Evolutionary conservation across 108 stramenopile genomes (phyloP).

Genomic region (Nannochloropsis granulata): DNA sequence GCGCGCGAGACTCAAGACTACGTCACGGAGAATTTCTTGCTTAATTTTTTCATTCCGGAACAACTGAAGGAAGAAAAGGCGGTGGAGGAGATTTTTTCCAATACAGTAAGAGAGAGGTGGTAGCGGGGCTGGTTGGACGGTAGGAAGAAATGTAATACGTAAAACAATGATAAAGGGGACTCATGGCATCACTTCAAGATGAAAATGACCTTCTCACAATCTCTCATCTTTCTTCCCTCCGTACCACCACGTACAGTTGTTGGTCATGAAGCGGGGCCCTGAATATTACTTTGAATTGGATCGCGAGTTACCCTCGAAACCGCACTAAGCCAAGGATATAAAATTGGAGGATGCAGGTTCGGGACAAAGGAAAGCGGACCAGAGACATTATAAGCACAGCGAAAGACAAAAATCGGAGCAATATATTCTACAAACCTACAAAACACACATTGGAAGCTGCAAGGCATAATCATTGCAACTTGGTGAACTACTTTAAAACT

Average conservation of each 20-base stretch:
- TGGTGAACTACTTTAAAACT: too few relatives aligned
- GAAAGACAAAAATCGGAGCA: too few relatives aligned
- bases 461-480: too few relatives aligned
- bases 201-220: too few relatives aligned
- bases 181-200: too few relatives aligned
- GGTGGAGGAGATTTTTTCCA: background rate
- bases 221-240: too few relatives aligned
- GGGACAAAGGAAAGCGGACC: background rate
- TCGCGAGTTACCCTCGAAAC: background rate
- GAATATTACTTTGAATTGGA: background rate
- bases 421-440: too few relatives aligned
- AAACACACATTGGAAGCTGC: too few relatives aligned
- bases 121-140: background rate
- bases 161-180: too few relatives aligned
- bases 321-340: background rate
- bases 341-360: background rate
- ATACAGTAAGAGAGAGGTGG: background rate
- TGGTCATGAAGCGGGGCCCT: background rate
- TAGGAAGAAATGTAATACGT: background rate
- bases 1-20: background rate
- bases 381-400: too few relatives aligned
- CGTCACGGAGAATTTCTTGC: background rate
- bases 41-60: background rate
- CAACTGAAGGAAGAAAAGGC: background rate
- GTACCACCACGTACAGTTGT: background rate